A percentile compares a stretch with the other conserved stretches of the same genome.
Evolutionary conservation across 257 asterid genomes (phyloP).

Genomic region (Rubia yunnanensis): DNA sequence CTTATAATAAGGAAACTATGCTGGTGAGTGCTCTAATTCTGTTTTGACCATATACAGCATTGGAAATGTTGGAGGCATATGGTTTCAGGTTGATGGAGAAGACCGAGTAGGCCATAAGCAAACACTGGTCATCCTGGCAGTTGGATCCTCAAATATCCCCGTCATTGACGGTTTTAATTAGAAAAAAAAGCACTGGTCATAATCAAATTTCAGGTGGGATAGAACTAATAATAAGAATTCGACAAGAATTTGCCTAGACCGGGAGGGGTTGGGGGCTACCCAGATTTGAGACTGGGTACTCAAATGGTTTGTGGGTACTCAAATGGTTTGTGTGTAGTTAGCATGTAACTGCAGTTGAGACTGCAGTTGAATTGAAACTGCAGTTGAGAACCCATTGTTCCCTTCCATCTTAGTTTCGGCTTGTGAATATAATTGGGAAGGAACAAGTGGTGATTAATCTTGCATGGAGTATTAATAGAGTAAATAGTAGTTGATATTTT

Average conservation of each 20-base stretch:
- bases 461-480: too few species aligned
- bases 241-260: not conserved
- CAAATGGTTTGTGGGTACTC: not conserved
- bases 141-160: not conserved
- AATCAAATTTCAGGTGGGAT: not conserved
- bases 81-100: slow-evolving; percentile 81
- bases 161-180: too few species aligned
- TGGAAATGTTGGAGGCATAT: slow-evolving; percentile 63
- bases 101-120: slow-evolving; percentile 24
- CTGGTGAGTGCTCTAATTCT: not conserved
- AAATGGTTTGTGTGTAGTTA: not conserved
- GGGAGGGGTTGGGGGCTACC: too few species aligned
- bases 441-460: not conserved
- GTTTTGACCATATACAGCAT: slow-evolving; percentile 37
- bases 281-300: not conserved
- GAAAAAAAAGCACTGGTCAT: too few species aligned
- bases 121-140: not conserved
- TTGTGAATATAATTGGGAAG: not conserved
- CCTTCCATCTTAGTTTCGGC: not conserved
- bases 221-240: not conserved
- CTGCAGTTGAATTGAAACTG: not conserved
- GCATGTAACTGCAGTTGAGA: not conserved
- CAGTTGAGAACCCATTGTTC: not conserved
- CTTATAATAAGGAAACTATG: slow-evolving; percentile 1
- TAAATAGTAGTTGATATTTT: too few species aligned